These are phyloP conservation scores for Pythium biforme DNA, from an alignment of 352 stramenopile species.

Conservation along the genomic window DNA sequence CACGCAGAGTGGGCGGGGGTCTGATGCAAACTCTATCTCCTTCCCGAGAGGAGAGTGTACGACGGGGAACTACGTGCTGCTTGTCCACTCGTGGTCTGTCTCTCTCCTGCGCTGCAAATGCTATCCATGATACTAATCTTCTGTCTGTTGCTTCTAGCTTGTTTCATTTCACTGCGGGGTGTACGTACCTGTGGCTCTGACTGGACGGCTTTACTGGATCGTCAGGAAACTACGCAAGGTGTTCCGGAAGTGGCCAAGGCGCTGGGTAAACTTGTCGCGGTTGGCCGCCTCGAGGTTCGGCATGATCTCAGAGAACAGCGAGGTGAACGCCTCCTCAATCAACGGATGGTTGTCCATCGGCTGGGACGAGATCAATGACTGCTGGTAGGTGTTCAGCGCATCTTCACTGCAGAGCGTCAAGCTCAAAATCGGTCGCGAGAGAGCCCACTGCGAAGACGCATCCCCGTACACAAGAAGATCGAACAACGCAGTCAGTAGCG, in stretches of 20 bases:
- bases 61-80: slow-evolving; percentile 1
- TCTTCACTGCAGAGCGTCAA: slow-evolving; percentile 95
- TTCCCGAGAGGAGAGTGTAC: too few relatives aligned
- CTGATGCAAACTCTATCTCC: slow-evolving; percentile 11
- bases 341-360: slow-evolving; percentile 89
- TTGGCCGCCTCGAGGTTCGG: slow-evolving; percentile 96
- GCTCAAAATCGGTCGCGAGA: slow-evolving; percentile 97
- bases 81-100: neutral
- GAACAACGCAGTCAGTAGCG: slow-evolving; percentile 90
- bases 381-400: slow-evolving; percentile 93
- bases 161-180: neutral
- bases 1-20: neutral
- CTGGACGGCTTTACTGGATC: slow-evolving; percentile 37
- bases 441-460: slow-evolving; percentile 96
- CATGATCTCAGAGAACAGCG: slow-evolving; percentile 94
- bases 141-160: neutral
- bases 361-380: slow-evolving; percentile 94
- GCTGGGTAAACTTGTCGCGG: slow-evolving; percentile 98
- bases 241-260: slow-evolving; percentile 95
- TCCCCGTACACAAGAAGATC: slow-evolving; percentile 97
- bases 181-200: slow-evolving; percentile 7
- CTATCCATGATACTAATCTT: slow-evolving; percentile 17
- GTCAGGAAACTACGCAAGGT: slow-evolving; percentile 94
- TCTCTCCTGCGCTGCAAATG: slow-evolving; percentile 13
- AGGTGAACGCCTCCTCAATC: slow-evolving; percentile 96